Conservation (phyloP, 1,139 yeast species). For the Diutina pseudorugosa region DNA sequence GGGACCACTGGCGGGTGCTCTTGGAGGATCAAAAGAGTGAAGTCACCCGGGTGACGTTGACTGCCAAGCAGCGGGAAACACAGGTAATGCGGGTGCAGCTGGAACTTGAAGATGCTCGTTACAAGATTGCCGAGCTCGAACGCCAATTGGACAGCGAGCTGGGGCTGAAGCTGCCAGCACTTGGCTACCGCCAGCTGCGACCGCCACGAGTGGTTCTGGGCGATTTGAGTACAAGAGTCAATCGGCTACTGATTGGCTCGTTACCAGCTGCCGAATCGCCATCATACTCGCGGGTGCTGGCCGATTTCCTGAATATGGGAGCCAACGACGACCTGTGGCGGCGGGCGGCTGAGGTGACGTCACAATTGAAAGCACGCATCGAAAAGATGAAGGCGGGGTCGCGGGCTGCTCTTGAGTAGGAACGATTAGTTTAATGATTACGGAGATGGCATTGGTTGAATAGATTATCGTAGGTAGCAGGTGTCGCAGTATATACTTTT, state of each 20-base stretch:
- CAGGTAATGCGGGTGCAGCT: slow-evolving; percentile 47
- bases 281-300: not conserved
- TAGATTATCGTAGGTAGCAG: too few species aligned
- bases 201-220: slow-evolving; percentile 18
- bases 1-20: slow-evolving; percentile 16
- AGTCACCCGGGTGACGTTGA: slow-evolving; percentile 37
- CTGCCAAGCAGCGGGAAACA: slow-evolving; percentile 53
- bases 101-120: slow-evolving; percentile 45
- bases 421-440: not conserved
- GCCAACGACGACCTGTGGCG: slow-evolving; percentile 68
- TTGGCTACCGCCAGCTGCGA: slow-evolving; percentile 6
- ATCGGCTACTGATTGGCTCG: slow-evolving; percentile 29
- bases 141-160: slow-evolving; percentile 27
- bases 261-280: not conserved
- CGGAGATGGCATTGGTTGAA: not conserved
- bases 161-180: slow-evolving; percentile 20
- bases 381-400: slow-evolving; percentile 59
- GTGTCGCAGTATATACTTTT: too few species aligned
- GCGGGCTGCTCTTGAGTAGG: slow-evolving; percentile 1
- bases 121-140: slow-evolving; percentile 39
- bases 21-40: slow-evolving; percentile 33
- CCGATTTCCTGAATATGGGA: slow-evolving; percentile 6
- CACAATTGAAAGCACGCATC: slow-evolving; percentile 73
- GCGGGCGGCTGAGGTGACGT: slow-evolving; percentile 83
- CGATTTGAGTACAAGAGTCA: slow-evolving; percentile 33